Conservation (phyloP, 495 filamentous ascomycete species). For the Hypomontagnella monticulosa region DNA sequence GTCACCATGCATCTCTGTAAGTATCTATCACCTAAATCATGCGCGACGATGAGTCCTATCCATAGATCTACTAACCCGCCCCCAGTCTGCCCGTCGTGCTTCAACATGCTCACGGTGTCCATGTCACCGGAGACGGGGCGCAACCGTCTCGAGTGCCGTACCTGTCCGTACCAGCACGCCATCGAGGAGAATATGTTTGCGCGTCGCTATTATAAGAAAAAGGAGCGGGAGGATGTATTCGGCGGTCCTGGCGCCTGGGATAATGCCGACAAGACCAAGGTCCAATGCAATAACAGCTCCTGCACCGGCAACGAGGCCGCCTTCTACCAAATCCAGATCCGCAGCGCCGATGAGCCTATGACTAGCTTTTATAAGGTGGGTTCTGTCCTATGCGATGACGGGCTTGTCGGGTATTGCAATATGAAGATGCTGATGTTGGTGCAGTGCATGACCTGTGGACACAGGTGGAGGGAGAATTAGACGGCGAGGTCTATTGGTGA, state of each 20-base stretch:
- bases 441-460: constrained; percentile 68
- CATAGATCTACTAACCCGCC: constrained; percentile 20
- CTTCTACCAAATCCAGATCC: constrained; percentile 96
- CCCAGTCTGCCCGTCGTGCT: constrained; percentile 90
- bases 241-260: constrained; percentile 88
- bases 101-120: constrained; percentile 81
- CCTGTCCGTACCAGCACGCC: constrained; percentile 87
- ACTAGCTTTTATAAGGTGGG: constrained; percentile 91
- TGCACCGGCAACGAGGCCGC: constrained; percentile 85
- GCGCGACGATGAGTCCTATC: not conserved
- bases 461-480: constrained; percentile 67
- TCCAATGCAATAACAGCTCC: constrained; percentile 76
- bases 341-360: constrained; percentile 98
- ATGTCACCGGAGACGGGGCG: constrained; percentile 51
- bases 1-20: constrained; percentile 75
- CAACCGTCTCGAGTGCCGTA: constrained; percentile 87
- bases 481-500: not conserved
- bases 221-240: constrained; percentile 91
- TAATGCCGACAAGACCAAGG: constrained; percentile 81
- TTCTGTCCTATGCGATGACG: not conserved
- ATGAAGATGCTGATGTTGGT: constrained; percentile 30
- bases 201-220: constrained; percentile 76
- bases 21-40: constrained; percentile 22
- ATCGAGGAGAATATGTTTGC: constrained; percentile 79
- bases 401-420: not conserved